Conservation (phyloP, 2,329 filamentous ascomycete species). For the Aspergillus aculeatus region DNA sequence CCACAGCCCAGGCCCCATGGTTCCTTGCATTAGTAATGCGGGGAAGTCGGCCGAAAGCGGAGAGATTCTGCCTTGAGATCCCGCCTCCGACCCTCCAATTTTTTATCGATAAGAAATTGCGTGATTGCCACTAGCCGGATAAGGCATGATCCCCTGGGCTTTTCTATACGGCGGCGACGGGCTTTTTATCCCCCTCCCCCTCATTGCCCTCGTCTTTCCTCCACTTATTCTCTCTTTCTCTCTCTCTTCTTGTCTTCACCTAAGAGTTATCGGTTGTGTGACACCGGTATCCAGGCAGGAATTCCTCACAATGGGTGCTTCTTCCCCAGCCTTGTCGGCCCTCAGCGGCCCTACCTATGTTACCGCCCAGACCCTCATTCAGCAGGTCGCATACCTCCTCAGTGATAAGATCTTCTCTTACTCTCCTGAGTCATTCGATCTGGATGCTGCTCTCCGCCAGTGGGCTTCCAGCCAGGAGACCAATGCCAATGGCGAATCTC, state of each 20-base stretch:
- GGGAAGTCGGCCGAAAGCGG: constrained; percentile 18
- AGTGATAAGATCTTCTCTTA: constrained; percentile 98
- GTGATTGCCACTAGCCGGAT: constrained; percentile 36
- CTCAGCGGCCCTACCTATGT: constrained; percentile 89
- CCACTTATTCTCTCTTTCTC: constrained; percentile 20
- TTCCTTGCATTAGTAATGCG: constrained; percentile 18
- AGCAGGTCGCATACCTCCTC: constrained; percentile 91
- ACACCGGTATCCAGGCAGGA: constrained; percentile 27
- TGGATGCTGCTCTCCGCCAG: constrained; percentile 76
- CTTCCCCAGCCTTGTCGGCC: constrained; percentile 49
- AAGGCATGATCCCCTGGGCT: constrained; percentile 28
- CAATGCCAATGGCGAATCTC: constrained; percentile 80
- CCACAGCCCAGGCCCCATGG: background rate
- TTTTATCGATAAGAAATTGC: constrained; percentile 33
- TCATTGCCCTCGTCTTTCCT: constrained; percentile 19
- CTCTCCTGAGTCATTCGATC: constrained; percentile 88
- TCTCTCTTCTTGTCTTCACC: constrained; percentile 18
- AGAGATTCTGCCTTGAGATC: constrained; percentile 17
- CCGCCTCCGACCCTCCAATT: constrained; percentile 11
- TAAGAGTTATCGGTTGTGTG: constrained; percentile 24
- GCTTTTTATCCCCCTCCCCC: constrained; percentile 17
- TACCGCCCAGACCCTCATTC: constrained; percentile 87
- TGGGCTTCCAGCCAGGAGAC: constrained; percentile 70
- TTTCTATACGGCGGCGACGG: constrained; percentile 28
- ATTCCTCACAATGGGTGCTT: constrained; percentile 30